Percentiles rank a stretch among this genome's conserved stretches.
Conservation (phyloP, 768 basidiomycete genomes). For the Lentinula aciculospora region DNA sequence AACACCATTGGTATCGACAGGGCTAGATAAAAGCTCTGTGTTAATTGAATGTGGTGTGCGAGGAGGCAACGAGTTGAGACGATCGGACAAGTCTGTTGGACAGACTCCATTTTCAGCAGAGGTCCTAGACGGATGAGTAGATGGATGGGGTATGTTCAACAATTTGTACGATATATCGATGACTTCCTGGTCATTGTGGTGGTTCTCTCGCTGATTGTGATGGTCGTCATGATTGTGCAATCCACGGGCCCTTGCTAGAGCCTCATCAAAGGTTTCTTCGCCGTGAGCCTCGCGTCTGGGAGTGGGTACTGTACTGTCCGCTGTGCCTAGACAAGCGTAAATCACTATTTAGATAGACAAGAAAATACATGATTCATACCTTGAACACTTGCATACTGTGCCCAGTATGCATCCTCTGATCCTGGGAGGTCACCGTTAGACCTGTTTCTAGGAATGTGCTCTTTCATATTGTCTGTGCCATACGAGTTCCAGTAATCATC, state of each 20-base stretch:
- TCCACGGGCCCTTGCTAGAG: not conserved
- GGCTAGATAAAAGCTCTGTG: not conserved
- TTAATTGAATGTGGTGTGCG: not conserved
- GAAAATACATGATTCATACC: slow-evolving; percentile 32
- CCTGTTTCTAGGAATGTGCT: slow-evolving; percentile 15
- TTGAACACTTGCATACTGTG: slow-evolving; percentile 64
- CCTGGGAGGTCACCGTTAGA: not conserved
- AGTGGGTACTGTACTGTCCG: slow-evolving; percentile 58
- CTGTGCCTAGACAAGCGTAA: slow-evolving; percentile 43
- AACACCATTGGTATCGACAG: slow-evolving; percentile 12
- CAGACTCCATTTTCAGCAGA: slow-evolving; percentile 14
- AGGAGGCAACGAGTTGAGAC: slow-evolving; percentile 30
- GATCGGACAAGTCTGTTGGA: slow-evolving; percentile 32
- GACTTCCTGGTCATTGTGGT: slow-evolving; percentile 19
- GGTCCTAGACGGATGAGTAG: slow-evolving; percentile 22
- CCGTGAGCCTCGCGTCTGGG: slow-evolving; percentile 16
- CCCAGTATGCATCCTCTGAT: slow-evolving; percentile 66
- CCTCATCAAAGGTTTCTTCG: slow-evolving; percentile 11
- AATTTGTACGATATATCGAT: slow-evolving; percentile 20
- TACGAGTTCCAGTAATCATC: slow-evolving; percentile 71
- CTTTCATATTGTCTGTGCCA: slow-evolving; percentile 30
- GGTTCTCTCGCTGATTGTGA: slow-evolving; percentile 9
- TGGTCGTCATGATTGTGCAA: not conserved
- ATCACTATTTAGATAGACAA: not conserved
- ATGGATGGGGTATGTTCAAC: slow-evolving; percentile 29